Base-by-base conservation (phyloP, 371 early-diverging fungal species). In the Phascolomyces articulosus region DNA sequence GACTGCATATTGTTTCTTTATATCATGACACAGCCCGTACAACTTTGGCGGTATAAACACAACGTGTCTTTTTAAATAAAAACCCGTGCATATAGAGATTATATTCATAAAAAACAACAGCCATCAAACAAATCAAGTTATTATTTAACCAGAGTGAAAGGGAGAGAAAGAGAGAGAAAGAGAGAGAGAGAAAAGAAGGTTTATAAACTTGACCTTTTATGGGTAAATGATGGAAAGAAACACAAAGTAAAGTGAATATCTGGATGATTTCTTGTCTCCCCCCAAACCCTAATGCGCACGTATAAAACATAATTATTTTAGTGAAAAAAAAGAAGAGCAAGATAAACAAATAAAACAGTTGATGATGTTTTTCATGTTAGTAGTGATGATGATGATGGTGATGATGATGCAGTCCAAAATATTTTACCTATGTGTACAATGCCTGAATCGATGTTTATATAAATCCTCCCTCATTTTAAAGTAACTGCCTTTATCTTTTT, bases 211-310 rank as follows among this genome's bases (percentile, higher is more conserved):
- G 44, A 11, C 60, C 60, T 47, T 59, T 59, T 44, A 59, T 59
- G 60, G 60, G n/a, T 47, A 59, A 59, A 59, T 59, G 60, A 27
- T 48, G 40, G 23, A 40, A 24, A n/a, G 23, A 51, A 51, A 51
- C 47, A 47, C 23, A 51, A 23, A 51, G 24, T n/a, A 51, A 34
- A 51, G 47, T 47, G 47, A 18, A 18, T 47, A 11, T 20, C 20
- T 18, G 47, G 47, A 47, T 18, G 6, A 6, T n/a, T n/a, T n/a
- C 34, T 9, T 9, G 6, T 11, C 34, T 51, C 51, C 51, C 51
- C 51, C 51, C 51, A 51, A 24, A 20, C n/a, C n/a, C n/a, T n/a
- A n/a, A n/a, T n/a, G n/a, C n/a, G n/a, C n/a, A n/a, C n/a, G n/a
- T n/a, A n/a, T n/a, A n/a, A n/a, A n/a, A n/a, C n/a, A n/a, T n/a